These are phyloP conservation scores for Symbiodinium pilosum DNA, from an alignment of 73 alveolate genomes.

Conservation along the genomic window DNA sequence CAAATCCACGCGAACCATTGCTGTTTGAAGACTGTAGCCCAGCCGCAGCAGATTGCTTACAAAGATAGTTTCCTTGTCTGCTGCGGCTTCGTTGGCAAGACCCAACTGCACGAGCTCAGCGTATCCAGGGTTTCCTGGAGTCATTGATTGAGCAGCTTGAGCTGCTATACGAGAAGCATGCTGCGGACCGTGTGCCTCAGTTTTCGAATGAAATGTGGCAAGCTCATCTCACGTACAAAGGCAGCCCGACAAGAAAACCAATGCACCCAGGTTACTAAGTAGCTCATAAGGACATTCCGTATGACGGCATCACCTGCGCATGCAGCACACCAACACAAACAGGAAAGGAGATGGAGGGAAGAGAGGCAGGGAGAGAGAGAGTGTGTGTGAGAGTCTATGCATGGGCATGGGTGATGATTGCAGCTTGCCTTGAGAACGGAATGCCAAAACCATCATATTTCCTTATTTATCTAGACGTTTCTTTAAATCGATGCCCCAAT, in stretches of 20 bases:
- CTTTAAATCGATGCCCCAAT: no score
- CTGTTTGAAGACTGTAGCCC: background rate
- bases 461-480: no score
- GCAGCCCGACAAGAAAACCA: no score
- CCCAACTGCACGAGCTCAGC: conserved; percentile 4
- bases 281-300: background rate
- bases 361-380: background rate
- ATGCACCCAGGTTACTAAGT: background rate
- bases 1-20: background rate
- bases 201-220: background rate
- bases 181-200: conserved; percentile 19
- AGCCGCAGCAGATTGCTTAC: background rate
- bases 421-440: no score
- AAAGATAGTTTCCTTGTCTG: background rate
- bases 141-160: background rate
- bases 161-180: background rate
- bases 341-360: background rate
- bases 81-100: background rate
- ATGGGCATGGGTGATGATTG: no score
- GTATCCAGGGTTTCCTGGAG: conserved; percentile 11
- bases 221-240: no score
- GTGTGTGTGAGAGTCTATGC: no score
- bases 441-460: no score
- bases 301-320: background rate
- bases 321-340: background rate